Conservation (phyloP, 371 early-diverging fungal genomes). For the Saksenaea oblongispora region DNA sequence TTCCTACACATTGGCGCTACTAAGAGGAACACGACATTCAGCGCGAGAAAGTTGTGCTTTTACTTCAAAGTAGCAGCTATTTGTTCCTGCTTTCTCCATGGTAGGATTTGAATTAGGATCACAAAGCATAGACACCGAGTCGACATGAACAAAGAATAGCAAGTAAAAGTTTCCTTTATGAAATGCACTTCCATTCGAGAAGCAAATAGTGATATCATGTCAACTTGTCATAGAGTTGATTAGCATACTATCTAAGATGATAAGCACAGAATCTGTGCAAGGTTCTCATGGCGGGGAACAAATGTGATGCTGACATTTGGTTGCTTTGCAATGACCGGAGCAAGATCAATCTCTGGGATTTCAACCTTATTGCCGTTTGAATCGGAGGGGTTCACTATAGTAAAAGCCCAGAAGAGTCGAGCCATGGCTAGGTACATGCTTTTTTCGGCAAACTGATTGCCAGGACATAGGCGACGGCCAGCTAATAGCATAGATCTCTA, state of each 20-base stretch:
- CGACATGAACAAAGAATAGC: too few relatives aligned
- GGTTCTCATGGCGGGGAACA: neutral
- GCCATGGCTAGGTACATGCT: neutral
- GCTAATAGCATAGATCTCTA: neutral
- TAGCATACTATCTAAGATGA: neutral
- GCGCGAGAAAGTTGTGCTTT: too few relatives aligned
- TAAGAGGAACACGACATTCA: too few relatives aligned
- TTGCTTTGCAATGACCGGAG: neutral
- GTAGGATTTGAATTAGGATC: too few relatives aligned
- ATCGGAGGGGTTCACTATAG: neutral
- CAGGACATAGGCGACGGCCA: slow-evolving; percentile 6
- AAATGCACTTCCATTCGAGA: too few relatives aligned
- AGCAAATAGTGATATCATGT: too few relatives aligned
- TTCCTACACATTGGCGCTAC: too few relatives aligned
- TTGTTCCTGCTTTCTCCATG: too few relatives aligned
- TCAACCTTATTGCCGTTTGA: neutral
- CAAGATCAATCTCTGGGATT: neutral
- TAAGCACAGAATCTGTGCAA: neutral
- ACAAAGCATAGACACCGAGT: too few relatives aligned
- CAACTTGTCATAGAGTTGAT: too few relatives aligned
- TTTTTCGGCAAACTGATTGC: slow-evolving; percentile 9
- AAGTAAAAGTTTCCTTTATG: too few relatives aligned
- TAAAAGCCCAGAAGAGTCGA: neutral
- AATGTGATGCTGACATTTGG: neutral
- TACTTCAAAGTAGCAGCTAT: too few relatives aligned